Base-by-base conservation (phyloP, 2,329 filamentous ascomycete species). In the Periglandula ipomoeae region DNA sequence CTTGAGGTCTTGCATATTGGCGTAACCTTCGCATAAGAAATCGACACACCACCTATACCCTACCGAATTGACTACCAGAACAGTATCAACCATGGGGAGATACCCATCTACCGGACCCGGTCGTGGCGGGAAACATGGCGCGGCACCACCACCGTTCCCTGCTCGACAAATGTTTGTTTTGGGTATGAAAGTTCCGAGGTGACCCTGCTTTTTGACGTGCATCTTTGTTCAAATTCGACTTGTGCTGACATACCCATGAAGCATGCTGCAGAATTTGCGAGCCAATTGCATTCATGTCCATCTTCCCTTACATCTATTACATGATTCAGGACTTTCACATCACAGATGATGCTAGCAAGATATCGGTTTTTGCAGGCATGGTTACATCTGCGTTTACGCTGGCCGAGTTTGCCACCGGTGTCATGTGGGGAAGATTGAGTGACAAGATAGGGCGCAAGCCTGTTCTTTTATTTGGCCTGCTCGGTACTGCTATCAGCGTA, bases 251-350 rank as follows among this genome's bases (percentile, higher is more conserved):
- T 41, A 11, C 9, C 17, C 9, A 10, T 19, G 46, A 54, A 94
- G 90, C 89, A 41, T 76, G 95, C 61, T 95, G 90, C 70, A 85
- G 93, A 62, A 91, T 98, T 72, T 96, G 89, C 74, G 93, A 98
- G 66, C 93, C 93, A 46, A 97, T 98, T 66, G 93, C 93, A 5
- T 97, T 98, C 75, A 97, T 96, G 89, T 96, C 90, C 47, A 96
- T 97, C 58, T 97, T 98, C 65, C 93, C 93, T 1, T 98, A 97
- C 68, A 89, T 95, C 58, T 97, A 95, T 72, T 91, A 87, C 73
- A 97, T 98, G 93, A 85, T 97, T 58, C 77, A 89, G 60, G 89
- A 89, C 53, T 97, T 97, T 69, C 75, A 87, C 60, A 84, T 95
- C 63, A 87, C 89, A 53, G 75, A 87, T 42, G 82, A 89, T 62